Conservation (phyloP, 2,329 filamentous ascomycete genomes). For the Venturia effusa region DNA sequence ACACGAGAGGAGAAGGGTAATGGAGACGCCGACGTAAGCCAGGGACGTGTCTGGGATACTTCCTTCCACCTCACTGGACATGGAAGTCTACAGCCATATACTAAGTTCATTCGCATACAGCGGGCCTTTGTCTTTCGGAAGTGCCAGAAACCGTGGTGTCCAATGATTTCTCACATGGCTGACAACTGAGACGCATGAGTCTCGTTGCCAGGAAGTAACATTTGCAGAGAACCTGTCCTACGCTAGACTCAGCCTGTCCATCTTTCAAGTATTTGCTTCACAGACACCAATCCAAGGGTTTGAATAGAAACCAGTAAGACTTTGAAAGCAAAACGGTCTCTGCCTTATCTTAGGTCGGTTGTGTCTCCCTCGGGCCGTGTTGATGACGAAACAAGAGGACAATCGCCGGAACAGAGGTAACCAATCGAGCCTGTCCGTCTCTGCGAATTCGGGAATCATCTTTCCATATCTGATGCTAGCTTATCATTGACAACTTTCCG, state of each 20-base stretch:
- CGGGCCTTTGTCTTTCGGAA: neutral
- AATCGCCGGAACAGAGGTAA: too few relatives aligned
- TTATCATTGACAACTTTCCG: too few relatives aligned
- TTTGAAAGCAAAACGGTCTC: neutral
- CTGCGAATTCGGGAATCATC: too few relatives aligned
- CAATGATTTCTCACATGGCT: neutral
- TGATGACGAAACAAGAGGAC: neutral
- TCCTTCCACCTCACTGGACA: neutral
- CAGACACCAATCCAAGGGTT: too few relatives aligned
- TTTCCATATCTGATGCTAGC: too few relatives aligned
- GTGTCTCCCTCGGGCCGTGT: neutral
- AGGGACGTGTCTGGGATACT: neutral
- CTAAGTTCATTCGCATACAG: neutral
- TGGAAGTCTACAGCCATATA: neutral
- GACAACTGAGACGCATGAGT: neutral
- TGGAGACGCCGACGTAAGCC: neutral
- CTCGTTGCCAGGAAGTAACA: neutral
- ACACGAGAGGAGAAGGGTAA: neutral
- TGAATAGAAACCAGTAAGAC: too few relatives aligned
- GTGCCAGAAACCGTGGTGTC: neutral
- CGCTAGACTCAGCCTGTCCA: neutral
- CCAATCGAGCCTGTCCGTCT: too few relatives aligned
- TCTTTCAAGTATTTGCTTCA: neutral
- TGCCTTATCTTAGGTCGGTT: too few relatives aligned
- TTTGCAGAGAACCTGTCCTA: neutral